Percentiles rank a stretch among this genome's conserved stretches.
phyloP scores from a whole-genome alignment of 2,329 filamentous ascomycete genomes.

The Talaromyces albobiverticillius region DNA sequence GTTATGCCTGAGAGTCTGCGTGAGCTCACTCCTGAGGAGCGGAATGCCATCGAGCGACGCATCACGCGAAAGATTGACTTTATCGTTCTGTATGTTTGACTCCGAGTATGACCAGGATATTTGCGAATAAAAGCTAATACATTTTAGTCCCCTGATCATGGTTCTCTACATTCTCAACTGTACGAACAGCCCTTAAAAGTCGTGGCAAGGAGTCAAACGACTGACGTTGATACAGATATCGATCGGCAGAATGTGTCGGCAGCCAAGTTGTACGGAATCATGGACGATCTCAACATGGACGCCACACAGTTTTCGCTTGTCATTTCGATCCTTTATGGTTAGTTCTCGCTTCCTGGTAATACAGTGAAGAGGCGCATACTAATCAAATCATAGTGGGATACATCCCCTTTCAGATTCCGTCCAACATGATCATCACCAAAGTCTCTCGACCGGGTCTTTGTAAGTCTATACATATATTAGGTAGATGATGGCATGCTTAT shows the following conservation, averaged over 20 bases:
- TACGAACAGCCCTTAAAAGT: too few relatives aligned
- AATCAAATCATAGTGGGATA: background rate
- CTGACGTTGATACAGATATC: background rate
- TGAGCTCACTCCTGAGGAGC: slow-evolving; percentile 21
- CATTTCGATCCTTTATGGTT: slow-evolving; percentile 9
- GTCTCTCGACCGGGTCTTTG: background rate
- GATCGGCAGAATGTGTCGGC: slow-evolving; percentile 3
- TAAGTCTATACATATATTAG: too few relatives aligned
- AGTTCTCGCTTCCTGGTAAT: too few relatives aligned
- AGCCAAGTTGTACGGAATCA: slow-evolving; percentile 4
- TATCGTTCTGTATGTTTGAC: background rate
- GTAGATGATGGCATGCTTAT: too few relatives aligned
- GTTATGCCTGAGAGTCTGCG: slow-evolving; percentile 23
- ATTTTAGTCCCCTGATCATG: background rate
- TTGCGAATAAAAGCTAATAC: too few relatives aligned
- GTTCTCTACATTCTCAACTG: background rate
- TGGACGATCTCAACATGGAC: background rate
- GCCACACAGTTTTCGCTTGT: background rate
- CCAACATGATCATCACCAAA: slow-evolving; percentile 8
- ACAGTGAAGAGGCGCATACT: too few relatives aligned
- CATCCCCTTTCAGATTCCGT: slow-evolving; percentile 4
- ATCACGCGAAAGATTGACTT: background rate
- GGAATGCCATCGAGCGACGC: slow-evolving; percentile 18
- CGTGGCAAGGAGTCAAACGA: too few relatives aligned
- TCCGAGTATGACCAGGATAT: too few relatives aligned